A percentile compares a stretch with the other conserved stretches of the same genome.
phyloP scores from a whole-genome alignment of 2,329 filamentous ascomycete species.

The Aspergillus fijiensis region DNA sequence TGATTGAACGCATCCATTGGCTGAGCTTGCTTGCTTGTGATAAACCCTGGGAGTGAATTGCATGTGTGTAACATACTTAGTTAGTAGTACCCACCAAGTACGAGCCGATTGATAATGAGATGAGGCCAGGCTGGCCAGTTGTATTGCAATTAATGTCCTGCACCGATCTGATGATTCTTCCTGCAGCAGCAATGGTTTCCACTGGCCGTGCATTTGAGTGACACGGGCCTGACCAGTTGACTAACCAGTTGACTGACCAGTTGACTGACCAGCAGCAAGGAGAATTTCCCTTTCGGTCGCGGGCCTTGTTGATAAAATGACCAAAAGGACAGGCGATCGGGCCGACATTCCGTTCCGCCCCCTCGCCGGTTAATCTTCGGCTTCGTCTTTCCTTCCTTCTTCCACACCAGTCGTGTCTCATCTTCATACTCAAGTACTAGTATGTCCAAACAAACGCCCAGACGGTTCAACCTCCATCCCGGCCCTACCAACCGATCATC shows the following conservation, averaged over 20 bases:
- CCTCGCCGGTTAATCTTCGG: constrained; percentile 32
- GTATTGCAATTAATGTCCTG: not conserved
- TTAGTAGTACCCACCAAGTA: not conserved
- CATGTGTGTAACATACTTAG: not conserved
- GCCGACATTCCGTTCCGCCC: constrained; percentile 19
- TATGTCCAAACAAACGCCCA: no score
- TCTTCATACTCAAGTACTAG: no score
- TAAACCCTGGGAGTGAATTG: not conserved
- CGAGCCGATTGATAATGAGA: not conserved
- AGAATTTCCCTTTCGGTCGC: not conserved
- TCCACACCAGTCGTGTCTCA: no score
- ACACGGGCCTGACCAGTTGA: no score
- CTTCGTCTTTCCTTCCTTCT: not conserved
- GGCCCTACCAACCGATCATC: constrained; percentile 3
- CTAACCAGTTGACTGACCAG: no score
- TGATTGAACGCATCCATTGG: constrained; percentile 6
- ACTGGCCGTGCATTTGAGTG: no score
- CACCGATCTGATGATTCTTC: no score
- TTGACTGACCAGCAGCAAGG: not conserved
- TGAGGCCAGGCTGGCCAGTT: not conserved
- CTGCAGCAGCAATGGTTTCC: no score
- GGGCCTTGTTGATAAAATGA: not conserved
- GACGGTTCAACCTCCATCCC: not conserved
- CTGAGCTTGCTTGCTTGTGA: not conserved
- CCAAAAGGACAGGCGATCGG: constrained; percentile 10